Base-by-base conservation (phyloP, 805 yeast genomes). In the Komagataella kurtzmanii region DNA sequence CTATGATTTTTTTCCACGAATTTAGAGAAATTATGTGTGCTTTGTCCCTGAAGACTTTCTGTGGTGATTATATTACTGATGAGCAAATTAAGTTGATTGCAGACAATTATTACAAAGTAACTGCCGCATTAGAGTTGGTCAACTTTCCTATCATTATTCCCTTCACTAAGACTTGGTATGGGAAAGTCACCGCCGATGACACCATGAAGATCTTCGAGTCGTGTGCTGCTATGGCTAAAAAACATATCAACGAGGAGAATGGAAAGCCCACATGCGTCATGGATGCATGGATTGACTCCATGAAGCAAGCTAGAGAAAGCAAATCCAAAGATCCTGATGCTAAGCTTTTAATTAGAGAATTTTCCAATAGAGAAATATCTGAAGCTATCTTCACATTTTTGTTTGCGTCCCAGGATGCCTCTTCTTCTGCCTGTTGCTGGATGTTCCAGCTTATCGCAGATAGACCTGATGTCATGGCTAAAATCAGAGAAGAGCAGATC, bases 1-100 rank as follows among this genome's bases (percentile, higher is more conserved):
- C 95, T 43, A 71, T 70, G 46, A 79, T 87, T 49, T 91, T 83
- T 65, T 93, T 93, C 86, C 91, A 85, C 51, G 91, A 85, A 63
- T 88, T 93, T 73, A 83, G 99, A 73, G 99, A 93, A 70, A 79
- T 91, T 62, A 79, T 91, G 81, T 93, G 98, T 70, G 99, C 98
- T 19, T 72, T 88, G 52, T 88, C 97, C 4, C 75, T 91, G 63
- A 83, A 88, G 62, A 88, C 98, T 6, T 93, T 93, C 73, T 93
- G 98, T 67, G 99, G 99, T 61, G 85, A 84, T 53, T 90, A 89
- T 69, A 93, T 93, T 62, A 83, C 95, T 53, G 95, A 90, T 56
- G 95, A 82, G 59, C 96, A 93, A 71, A 83, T 93, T 61, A 79
- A 85, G 68, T 74, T 75, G 52, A 81, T 93, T 61, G 93, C 97